Conservation (phyloP, 2,329 filamentous ascomycete genomes). For the Annulohypoxylon truncatum region DNA sequence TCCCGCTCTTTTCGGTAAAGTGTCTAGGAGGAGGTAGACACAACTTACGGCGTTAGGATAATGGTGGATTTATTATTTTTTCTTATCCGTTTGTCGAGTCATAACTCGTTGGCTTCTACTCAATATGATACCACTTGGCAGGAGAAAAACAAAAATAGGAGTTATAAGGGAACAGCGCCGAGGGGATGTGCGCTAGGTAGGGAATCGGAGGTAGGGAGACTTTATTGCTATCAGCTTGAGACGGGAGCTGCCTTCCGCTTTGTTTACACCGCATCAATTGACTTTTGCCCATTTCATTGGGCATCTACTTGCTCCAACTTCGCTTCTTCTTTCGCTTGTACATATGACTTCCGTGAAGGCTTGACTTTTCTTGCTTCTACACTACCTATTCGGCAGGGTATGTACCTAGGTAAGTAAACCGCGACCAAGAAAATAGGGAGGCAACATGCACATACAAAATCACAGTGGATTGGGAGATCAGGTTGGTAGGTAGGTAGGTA, state of each 20-base stretch:
- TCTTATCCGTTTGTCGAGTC: constrained; percentile 19
- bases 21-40: constrained; percentile 22
- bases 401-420: too few relatives aligned
- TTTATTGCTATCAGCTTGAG: constrained; percentile 23
- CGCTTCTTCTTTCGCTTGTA: background rate
- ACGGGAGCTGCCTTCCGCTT: constrained; percentile 22
- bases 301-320: constrained; percentile 9
- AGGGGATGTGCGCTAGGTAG: constrained; percentile 16
- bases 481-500: background rate
- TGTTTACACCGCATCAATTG: constrained; percentile 32
- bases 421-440: too few relatives aligned
- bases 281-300: constrained; percentile 11
- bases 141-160: constrained; percentile 28
- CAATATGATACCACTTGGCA: constrained; percentile 43
- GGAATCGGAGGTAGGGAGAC: background rate
- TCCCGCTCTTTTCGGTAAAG: constrained; percentile 14
- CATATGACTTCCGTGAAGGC: constrained; percentile 2
- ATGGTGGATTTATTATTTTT: constrained; percentile 1
- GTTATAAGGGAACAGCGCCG: constrained; percentile 22
- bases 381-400: background rate
- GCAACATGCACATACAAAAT: background rate
- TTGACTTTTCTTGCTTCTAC: background rate
- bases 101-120: constrained; percentile 12
- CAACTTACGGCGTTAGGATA: constrained; percentile 34
- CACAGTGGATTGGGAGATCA: background rate